Percentiles rank a stretch among this genome's conserved stretches.
Conservation (phyloP, 139 green algal species). For the Nannochloris sp. region DNA sequence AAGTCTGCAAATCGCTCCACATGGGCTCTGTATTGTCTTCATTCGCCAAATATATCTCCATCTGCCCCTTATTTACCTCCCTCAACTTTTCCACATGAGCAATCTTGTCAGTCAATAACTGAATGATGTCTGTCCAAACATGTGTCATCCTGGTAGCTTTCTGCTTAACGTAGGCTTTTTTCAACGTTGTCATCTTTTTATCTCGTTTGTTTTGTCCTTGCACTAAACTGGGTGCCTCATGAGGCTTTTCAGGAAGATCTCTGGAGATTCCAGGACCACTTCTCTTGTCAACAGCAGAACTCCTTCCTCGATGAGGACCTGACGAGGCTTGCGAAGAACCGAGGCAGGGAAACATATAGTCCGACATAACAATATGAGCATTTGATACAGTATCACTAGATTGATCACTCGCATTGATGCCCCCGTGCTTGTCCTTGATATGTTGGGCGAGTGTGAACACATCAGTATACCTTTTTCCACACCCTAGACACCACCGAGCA, state of each 20-base stretch:
- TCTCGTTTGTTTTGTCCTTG: too few species aligned
- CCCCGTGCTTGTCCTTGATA: constrained; percentile 54
- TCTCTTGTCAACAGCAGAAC: too few species aligned
- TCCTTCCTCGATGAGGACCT: too few species aligned
- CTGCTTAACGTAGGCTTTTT: not conserved
- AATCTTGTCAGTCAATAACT: not conserved
- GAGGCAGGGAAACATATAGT: too few species aligned
- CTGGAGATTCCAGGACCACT: not conserved
- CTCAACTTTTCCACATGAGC: too few species aligned
- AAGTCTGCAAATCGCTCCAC: too few species aligned
- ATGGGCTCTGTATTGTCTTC: too few species aligned
- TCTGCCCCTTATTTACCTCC: too few species aligned
- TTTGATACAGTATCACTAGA: not conserved
- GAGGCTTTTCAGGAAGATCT: not conserved
- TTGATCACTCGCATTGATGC: constrained; percentile 33
- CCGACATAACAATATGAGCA: too few species aligned
- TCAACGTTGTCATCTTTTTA: not conserved
- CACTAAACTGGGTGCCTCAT: too few species aligned
- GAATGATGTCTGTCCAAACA: not conserved
- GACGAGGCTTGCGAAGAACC: too few species aligned
- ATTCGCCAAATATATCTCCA: too few species aligned
- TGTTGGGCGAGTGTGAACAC: constrained; percentile 59
- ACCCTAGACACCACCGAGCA: constrained; percentile 50
- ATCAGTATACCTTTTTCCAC: constrained; percentile 42
- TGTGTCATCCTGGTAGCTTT: not conserved